Evolutionary conservation across 1,284 basidiomycete species (phyloP), one percentile per base, ranked within the genome.

Genomic region (Moesziomyces globuligerus): DNA sequence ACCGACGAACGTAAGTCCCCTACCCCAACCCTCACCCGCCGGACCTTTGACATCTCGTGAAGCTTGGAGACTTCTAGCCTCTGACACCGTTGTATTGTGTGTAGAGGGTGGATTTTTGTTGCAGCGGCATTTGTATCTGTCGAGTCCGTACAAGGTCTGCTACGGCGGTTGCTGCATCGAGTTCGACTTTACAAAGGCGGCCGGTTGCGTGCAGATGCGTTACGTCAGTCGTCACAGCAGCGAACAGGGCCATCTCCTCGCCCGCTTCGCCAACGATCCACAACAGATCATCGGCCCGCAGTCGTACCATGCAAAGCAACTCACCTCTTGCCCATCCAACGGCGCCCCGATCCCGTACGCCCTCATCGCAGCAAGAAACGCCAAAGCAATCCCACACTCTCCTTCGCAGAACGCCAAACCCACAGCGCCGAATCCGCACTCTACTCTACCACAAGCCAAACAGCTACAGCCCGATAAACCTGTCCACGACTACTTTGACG

Each of bases 41-140:
- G 6, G 6, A 15, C 3, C 3, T 38, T 38, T 38, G 36, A 29
- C 28, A 28, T n/a, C n/a, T n/a, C n/a, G n/a, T n/a, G n/a, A n/a
- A n/a, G n/a, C n/a, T n/a, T n/a, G n/a, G n/a, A n/a, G n/a, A n/a
- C n/a, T n/a, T n/a, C n/a, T n/a, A n/a, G n/a, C n/a, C n/a, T n/a
- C n/a, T n/a, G n/a, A n/a, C n/a, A n/a, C n/a, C 9, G 13, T 26
- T 17, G 15, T 6, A 7, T 7, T n/a, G 21, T n/a, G 20, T 8
- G 17, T 28, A 69, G 66, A 69, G 45, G 66, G 59, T n/a, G 51
- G 23, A 0, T 69, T 69, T 17, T 26, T 64, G 7, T 52, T 69
- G 40, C 42, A 51, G 23, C 50, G 50, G 7, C 4, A 4, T 10
- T 13, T 21, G 1, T 61, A 57, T 40, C 1, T n/a, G 1, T 4